Base-by-base conservation (phyloP, 768 basidiomycete species). In the Calocybe indica region DNA sequence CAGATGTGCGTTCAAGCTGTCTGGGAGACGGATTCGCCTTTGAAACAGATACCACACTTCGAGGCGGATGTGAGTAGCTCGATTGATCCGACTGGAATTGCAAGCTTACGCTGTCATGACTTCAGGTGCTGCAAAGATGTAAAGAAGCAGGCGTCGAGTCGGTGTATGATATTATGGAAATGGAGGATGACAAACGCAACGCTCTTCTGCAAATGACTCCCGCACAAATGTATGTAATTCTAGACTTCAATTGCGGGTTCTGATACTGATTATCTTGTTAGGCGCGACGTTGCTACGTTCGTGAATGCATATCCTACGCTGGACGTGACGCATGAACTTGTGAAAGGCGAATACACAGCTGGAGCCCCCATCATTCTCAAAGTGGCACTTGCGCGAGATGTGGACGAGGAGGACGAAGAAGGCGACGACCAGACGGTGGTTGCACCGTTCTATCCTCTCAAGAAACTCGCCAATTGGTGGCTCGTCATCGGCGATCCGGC, bases 1-100 rank as follows among this genome's bases (percentile, higher is more conserved):
- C 96, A 98, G 65, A 98, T 98, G 95, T 94, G 92, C 65, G 91
- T 97, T 5, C 96, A 98, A 64, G 92, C 88, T 0, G 83, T 95
- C 67, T 98, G 96, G 96, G 95, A 99, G 61, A 86, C 83, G 7
- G 96, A 99, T 64, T 92, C 90, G 34, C 93, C 94, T 0, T 67
- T 98, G 55, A 92, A 89, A 60, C 95, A 99, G 63, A 86, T 99
- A 37, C 96, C 96, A 7, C 93, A 96, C 66, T 99, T 98, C 66
- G 92, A 95, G 55, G 67, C 82, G 5, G 91, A 95, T 45, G 90
- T 94, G 57, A 46, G 75, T 57, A 34, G 13, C 28, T 29, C 13
- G 46, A 43, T 33, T 12, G 34, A 22, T 35, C 7, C 33, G 46
- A 31, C 12, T 5, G 38, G 5, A 39, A 6, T 11, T 11, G 29